Evolutionary conservation across 768 basidiomycete species (phyloP).

Genomic region (Pleurotus pulmonarius): DNA sequence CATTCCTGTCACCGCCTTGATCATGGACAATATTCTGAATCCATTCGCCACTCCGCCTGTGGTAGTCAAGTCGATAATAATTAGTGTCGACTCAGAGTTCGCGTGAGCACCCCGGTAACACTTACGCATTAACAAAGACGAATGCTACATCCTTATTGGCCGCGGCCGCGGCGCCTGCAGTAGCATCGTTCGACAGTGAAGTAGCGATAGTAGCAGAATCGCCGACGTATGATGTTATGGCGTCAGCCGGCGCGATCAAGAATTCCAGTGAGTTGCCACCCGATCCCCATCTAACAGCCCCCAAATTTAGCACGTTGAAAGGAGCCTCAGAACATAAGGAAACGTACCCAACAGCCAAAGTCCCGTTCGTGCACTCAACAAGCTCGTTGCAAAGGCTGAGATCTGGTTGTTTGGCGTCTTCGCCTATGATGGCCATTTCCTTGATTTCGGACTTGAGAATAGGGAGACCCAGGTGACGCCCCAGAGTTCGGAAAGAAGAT

Average conservation of each 20-base stretch:
- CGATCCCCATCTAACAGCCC: background rate
- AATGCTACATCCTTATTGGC: slow-evolving; percentile 58
- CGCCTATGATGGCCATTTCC: background rate
- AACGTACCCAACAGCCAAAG: background rate
- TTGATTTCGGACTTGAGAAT: background rate
- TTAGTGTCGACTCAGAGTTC: background rate
- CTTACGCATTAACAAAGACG: slow-evolving; percentile 69
- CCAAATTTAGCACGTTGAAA: background rate
- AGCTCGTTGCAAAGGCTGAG: background rate
- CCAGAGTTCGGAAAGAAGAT: background rate
- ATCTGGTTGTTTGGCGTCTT: background rate
- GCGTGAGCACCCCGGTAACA: background rate
- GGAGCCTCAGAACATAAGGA: background rate
- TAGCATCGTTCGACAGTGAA: slow-evolving; percentile 60
- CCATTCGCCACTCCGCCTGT: background rate
- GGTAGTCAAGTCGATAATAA: background rate
- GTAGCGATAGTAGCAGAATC: slow-evolving; percentile 61
- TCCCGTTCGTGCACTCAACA: background rate
- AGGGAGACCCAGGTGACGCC: background rate
- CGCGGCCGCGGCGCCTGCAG: slow-evolving; percentile 43
- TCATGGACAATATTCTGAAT: background rate
- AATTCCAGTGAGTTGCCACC: background rate
- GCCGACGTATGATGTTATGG: slow-evolving; percentile 71
- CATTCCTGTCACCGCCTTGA: slow-evolving; percentile 35
- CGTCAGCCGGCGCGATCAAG: slow-evolving; percentile 61